These are phyloP conservation scores for Hyaloscypha variabilis DNA, from an alignment of 495 filamentous ascomycete genomes.

Conservation along the genomic window DNA sequence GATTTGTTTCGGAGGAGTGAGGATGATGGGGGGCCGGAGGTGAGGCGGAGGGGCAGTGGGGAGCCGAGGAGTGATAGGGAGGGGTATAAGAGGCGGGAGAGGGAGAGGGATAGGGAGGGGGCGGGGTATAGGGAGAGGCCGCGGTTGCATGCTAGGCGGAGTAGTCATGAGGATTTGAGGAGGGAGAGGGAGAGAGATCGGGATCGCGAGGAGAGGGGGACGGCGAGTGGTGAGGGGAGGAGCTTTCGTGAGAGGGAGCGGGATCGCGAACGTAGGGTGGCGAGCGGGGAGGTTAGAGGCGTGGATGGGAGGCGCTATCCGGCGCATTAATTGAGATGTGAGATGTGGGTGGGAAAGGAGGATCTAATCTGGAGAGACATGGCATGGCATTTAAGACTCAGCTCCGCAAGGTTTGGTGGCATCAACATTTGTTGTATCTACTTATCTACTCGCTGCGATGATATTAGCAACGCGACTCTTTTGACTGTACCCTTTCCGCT, in stretches of 20 bases:
- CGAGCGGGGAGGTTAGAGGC: conserved; percentile 16
- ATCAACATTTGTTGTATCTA: not conserved
- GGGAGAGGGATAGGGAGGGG: conserved; percentile 15
- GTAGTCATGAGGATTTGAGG: conserved; percentile 9
- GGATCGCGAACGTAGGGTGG: conserved; percentile 10
- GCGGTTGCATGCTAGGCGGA: not conserved
- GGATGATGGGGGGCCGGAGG: not conserved
- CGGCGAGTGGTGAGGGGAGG: conserved; percentile 15
- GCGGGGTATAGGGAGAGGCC: not conserved
- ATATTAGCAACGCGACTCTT: conserved; percentile 1
- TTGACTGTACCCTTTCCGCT: not conserved
- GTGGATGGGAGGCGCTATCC: conserved; percentile 30
- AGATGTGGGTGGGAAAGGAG: not conserved
- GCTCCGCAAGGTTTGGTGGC: conserved; percentile 4
- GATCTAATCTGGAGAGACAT: not conserved
- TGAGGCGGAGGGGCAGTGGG: not conserved
- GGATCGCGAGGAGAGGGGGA: conserved; percentile 9
- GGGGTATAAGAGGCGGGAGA: conserved; percentile 4
- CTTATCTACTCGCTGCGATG: not conserved
- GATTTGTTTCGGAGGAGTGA: conserved; percentile 10
- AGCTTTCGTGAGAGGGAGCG: conserved; percentile 20
- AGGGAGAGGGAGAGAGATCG: conserved; percentile 13
- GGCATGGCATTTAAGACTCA: not conserved
- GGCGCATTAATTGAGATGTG: no score
- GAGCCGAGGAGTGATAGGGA: conserved; percentile 3